phyloP scores from a whole-genome alignment of 1,284 basidiomycete genomes.

The Paramarasmius palmivorus region DNA sequence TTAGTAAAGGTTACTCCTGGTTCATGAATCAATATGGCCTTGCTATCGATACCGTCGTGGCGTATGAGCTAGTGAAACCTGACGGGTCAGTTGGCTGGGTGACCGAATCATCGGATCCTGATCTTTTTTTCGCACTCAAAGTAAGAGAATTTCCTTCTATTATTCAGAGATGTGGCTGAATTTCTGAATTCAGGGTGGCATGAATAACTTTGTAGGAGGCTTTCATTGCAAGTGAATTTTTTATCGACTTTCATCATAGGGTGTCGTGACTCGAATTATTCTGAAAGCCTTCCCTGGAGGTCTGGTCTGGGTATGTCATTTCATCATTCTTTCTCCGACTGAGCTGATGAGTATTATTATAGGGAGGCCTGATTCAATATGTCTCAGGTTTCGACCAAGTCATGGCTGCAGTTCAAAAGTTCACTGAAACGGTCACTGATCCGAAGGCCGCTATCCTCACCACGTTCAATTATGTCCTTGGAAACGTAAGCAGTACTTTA shows the following conservation, averaged over 20 bases:
- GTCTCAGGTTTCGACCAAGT: too few relatives aligned
- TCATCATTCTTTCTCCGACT: neutral
- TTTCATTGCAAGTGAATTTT: too few relatives aligned
- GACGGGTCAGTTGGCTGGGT: constrained; percentile 33
- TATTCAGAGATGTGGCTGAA: too few relatives aligned
- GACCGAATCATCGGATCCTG: constrained; percentile 28
- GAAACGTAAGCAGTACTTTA: too few relatives aligned
- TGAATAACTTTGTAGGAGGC: constrained; percentile 47
- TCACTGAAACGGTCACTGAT: too few relatives aligned
- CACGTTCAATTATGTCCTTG: too few relatives aligned
- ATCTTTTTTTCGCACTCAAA: constrained; percentile 39
- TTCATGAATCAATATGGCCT: constrained; percentile 37
- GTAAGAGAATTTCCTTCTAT: constrained; percentile 12
- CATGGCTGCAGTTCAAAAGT: too few relatives aligned
- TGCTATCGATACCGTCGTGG: constrained; percentile 37
- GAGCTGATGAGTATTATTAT: too few relatives aligned
- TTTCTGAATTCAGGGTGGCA: constrained; percentile 3
- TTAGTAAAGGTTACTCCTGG: constrained; percentile 37
- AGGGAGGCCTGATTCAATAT: too few relatives aligned
- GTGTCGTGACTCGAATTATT: constrained; percentile 49
- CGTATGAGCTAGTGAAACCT: constrained; percentile 38
- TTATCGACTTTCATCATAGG: constrained; percentile 27
- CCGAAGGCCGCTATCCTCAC: too few relatives aligned
- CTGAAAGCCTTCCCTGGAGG: constrained; percentile 43
- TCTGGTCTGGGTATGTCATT: constrained; percentile 44